Evolutionary conservation across 257 asterid genomes (phyloP), one percentile per base, ranked within the genome.

Genomic region (Capsicum baccatum): DNA sequence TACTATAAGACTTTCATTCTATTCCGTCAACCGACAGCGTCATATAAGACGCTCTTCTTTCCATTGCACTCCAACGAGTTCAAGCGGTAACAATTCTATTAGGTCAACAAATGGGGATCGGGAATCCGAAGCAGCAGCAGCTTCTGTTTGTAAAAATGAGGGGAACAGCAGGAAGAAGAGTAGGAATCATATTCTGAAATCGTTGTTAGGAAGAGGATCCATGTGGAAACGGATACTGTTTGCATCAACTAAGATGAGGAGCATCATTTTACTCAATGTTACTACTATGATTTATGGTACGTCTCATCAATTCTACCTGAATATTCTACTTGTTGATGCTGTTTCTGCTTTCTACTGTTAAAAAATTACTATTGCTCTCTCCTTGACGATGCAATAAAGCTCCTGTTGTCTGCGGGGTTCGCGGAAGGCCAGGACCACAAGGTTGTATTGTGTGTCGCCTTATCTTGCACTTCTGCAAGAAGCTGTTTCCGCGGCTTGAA

Each of bases 231-330:
- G 89, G 71, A 68, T 84, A 19, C 85, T 89, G 12, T 88, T 89
- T 52, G 87, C 91, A 5, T 92, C 95, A n/a, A 84, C 84, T 88
- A 93, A 89, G 90, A 90, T 90, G 48, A 85, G 93, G 91, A 87
- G 97, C 86, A 86, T 95, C 81, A 84, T 95, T 85, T 87, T 95
- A 89, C 95, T 95, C 82, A 95, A 95, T 87, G 83, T 60, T 81
- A 91, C 92, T 67, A 89, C 97, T 26, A 52, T 95, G 81, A 79
- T 93, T 44, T 95, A 95, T 64, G 97, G 98, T 95, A 63, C 83
- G 73, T 66, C n/a, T 66, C 73, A 66, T 33, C 12, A 66, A 33
- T 66, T 66, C 79, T 39, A 70, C 80, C 83, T 33, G 55, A 26
- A 35, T 80, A 15, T 3, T 63, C 4, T 66, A 66, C 44, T 66